Conservation (phyloP, 208 protist species). For the Leptomonas pyrrhocoris region DNA sequence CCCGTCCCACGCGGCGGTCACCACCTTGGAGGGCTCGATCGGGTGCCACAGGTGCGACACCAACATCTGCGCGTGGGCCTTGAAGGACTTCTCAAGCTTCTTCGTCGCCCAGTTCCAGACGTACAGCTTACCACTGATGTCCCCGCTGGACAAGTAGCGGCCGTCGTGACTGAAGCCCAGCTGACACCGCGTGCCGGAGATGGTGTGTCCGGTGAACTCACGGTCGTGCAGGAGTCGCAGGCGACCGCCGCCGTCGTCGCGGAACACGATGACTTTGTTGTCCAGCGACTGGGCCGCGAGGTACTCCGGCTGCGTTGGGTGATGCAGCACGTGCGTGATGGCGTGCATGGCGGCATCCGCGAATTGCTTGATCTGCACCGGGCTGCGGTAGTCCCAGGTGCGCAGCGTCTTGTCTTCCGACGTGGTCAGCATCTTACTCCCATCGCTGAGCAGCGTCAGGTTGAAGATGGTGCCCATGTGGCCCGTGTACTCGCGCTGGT, state of each 20-base stretch:
- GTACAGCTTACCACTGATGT: conserved; percentile 90
- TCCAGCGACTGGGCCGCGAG: conserved; percentile 94
- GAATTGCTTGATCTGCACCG: conserved; percentile 97
- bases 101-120: conserved; percentile 95
- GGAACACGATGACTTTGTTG: conserved; percentile 95
- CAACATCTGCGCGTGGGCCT: conserved; percentile 86
- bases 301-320: conserved; percentile 90
- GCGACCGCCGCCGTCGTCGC: conserved; percentile 71
- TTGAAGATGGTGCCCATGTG: conserved; percentile 97
- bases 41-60: conserved; percentile 95
- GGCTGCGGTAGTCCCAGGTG: conserved; percentile 97
- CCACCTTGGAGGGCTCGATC: conserved; percentile 85
- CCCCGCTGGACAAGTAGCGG: conserved; percentile 89
- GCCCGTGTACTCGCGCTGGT: conserved; percentile 94
- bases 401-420: conserved; percentile 96
- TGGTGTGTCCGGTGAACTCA: conserved; percentile 92
- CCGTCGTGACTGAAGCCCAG: conserved; percentile 93
- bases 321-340: conserved; percentile 83
- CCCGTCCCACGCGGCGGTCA: conserved; percentile 95
- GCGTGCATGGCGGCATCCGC: conserved; percentile 95
- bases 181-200: conserved; percentile 94
- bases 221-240: conserved; percentile 88
- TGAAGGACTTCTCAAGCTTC: conserved; percentile 83
- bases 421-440: conserved; percentile 92
- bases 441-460: conserved; percentile 93